These are phyloP conservation scores for Leccinum ponderosum DNA, from an alignment of 1,284 basidiomycete species.

Conservation along the genomic window DNA sequence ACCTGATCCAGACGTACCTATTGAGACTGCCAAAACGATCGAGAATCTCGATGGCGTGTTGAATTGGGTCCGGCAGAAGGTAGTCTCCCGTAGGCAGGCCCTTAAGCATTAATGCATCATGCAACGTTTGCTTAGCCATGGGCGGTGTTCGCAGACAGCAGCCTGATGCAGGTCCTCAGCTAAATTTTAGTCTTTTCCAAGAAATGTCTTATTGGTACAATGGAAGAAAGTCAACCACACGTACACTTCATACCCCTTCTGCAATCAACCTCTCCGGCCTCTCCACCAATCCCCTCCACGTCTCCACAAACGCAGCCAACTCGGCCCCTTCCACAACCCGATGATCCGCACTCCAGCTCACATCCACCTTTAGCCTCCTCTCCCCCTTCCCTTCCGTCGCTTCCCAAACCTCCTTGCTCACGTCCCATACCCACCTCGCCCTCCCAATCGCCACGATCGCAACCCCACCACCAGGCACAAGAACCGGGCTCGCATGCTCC, in stretches of 20 bases:
- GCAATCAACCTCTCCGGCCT: constrained; percentile 73
- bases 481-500: constrained; percentile 72
- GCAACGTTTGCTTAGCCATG: too few relatives aligned
- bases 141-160: too few relatives aligned
- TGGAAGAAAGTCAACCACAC: neutral
- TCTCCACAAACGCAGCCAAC: constrained; percentile 87
- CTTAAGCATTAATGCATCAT: too few relatives aligned
- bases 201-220: neutral
- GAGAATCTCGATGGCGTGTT: too few relatives aligned
- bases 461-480: constrained; percentile 87
- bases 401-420: constrained; percentile 38
- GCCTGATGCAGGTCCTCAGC: too few relatives aligned
- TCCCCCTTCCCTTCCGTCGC: constrained; percentile 40
- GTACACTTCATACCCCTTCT: constrained; percentile 48
- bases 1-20: too few relatives aligned
- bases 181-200: too few relatives aligned
- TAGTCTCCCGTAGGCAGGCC: too few relatives aligned
- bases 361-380: constrained; percentile 68
- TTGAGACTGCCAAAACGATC: too few relatives aligned
- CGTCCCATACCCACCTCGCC: constrained; percentile 83
- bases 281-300: constrained; percentile 87
- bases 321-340: constrained; percentile 92
- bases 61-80: too few relatives aligned
- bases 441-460: constrained; percentile 90
- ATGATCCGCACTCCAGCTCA: constrained; percentile 92